Evolutionary conservation across 2,329 filamentous ascomycete species (phyloP).

Genomic region (Ophiostoma quercus): DNA sequence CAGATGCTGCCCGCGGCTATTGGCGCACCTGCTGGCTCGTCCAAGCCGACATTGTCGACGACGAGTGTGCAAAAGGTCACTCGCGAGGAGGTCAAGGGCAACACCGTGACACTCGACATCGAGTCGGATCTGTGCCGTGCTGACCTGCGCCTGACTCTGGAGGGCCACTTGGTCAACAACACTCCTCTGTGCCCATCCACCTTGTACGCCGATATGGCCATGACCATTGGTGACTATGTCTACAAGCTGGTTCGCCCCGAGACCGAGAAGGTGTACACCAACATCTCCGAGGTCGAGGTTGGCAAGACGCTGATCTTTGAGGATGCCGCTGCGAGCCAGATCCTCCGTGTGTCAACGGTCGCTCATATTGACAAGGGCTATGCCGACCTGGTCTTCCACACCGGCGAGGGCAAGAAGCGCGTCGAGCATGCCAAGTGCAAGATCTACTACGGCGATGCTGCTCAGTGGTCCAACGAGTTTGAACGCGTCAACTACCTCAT

Average conservation of each 20-base stretch:
- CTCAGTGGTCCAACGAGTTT: constrained; percentile 60
- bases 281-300: constrained; percentile 63
- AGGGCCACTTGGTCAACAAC: constrained; percentile 64
- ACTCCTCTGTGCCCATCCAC: constrained; percentile 60
- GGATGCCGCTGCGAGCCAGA: constrained; percentile 45
- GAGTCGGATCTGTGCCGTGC: constrained; percentile 62
- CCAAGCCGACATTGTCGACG: constrained; percentile 55
- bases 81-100: constrained; percentile 56
- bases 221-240: constrained; percentile 59
- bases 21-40: constrained; percentile 33
- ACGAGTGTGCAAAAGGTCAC: constrained; percentile 61
- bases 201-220: constrained; percentile 46
- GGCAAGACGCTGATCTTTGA: constrained; percentile 63
- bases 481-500: constrained; percentile 65
- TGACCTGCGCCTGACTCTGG: constrained; percentile 56
- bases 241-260: constrained; percentile 59
- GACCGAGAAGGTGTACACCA: constrained; percentile 50
- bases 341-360: constrained; percentile 56
- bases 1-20: constrained; percentile 33
- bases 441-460: constrained; percentile 56
- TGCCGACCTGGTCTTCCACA: constrained; percentile 54
- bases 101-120: constrained; percentile 55
- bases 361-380: constrained; percentile 51
- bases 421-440: constrained; percentile 58
- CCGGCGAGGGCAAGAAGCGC: constrained; percentile 54